Base-by-base conservation (phyloP, 2,329 filamentous ascomycete species). In the Aureobasidium melanogenum region DNA sequence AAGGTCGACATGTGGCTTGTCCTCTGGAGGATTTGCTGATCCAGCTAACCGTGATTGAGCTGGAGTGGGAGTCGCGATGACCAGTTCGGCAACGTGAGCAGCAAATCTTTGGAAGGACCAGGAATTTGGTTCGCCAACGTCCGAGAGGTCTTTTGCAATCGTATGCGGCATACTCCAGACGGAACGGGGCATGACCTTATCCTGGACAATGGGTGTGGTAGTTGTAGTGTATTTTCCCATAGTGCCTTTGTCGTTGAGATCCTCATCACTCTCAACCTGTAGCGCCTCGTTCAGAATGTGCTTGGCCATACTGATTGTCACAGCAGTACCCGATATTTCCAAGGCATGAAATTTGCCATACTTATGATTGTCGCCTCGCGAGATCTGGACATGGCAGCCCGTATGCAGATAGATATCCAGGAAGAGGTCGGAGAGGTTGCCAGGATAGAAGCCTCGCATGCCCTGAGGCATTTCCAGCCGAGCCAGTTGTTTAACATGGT, bases 1-100 rank as follows among this genome's bases (percentile, higher is more conserved):
- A 12, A 60, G 24, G 6, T 61, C n/a, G 34, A 66, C 44, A 43
- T 69, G 65, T 34, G 59, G 26, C 19, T 30, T 26, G 24, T 22
- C 22, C 5, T 7, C 15, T 3, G 15, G 15, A 8, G 26, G 14
- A 1, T 41, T 12, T 39, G 22, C 8, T 7, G 7, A 2, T 50
- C 30, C 3, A 14, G 5, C 6, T n/a, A 24, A 43, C 7, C 19
- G 30, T n/a, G 58, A 34, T 7, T 48, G 46, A 3, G 48, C 17
- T 3, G 55, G 19, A 3, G 43, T 24, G 1, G 55, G 24, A 12
- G 14, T 28, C 0, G 56, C 56, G 0, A 30, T 17, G 36, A 61
- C 34, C 2, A 65, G n/a, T 5, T 57, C 36, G 1, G 61, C 32
- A 8, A 65, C 52, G 43, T 65, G 61, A 9, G 46, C 47, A 41